Evolutionary conservation across 2,329 filamentous ascomycete species (phyloP).

Genomic region (Penicillium sp.): DNA sequence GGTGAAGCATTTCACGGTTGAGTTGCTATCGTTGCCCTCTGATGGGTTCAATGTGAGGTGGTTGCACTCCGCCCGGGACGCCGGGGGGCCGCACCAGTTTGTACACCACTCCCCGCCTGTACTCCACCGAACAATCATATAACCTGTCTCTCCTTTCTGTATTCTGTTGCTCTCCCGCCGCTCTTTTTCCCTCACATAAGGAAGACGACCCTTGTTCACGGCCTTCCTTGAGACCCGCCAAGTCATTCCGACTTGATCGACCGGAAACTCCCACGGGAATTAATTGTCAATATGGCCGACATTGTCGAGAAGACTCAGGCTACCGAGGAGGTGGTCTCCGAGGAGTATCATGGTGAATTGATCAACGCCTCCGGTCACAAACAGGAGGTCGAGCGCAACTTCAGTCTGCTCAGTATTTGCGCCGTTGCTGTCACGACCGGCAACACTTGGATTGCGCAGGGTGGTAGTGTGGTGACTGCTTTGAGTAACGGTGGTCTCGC

Average conservation of each 20-base stretch:
- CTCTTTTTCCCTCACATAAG: not conserved
- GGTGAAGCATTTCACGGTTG: conserved; percentile 9
- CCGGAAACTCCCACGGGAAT: not conserved
- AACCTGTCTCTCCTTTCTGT: conserved; percentile 7
- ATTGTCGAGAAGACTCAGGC: conserved; percentile 23
- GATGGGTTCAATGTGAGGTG: not conserved
- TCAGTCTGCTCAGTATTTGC: conserved; percentile 58
- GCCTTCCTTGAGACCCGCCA: not conserved
- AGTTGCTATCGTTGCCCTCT: not conserved
- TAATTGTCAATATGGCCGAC: conserved; percentile 8
- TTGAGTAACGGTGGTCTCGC: conserved; percentile 62
- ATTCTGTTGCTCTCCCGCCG: not conserved
- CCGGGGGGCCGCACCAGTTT: too few relatives aligned
- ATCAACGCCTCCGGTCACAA: conserved; percentile 64
- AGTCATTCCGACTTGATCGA: not conserved
- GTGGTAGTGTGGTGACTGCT: conserved; percentile 57
- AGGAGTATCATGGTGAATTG: conserved; percentile 38
- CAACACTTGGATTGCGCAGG: conserved; percentile 64
- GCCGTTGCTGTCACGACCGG: conserved; percentile 62
- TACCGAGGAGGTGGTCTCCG: conserved; percentile 21
- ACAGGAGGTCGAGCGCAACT: conserved; percentile 63
- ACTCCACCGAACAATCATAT: conserved; percentile 12
- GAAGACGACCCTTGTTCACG: not conserved
- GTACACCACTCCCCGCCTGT: not conserved
- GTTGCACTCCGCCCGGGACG: not conserved